A percentile compares a stretch with the other conserved stretches of the same genome.
phyloP scores from a whole-genome alignment of 768 basidiomycete species.

The Phanerochaete sordida region DNA sequence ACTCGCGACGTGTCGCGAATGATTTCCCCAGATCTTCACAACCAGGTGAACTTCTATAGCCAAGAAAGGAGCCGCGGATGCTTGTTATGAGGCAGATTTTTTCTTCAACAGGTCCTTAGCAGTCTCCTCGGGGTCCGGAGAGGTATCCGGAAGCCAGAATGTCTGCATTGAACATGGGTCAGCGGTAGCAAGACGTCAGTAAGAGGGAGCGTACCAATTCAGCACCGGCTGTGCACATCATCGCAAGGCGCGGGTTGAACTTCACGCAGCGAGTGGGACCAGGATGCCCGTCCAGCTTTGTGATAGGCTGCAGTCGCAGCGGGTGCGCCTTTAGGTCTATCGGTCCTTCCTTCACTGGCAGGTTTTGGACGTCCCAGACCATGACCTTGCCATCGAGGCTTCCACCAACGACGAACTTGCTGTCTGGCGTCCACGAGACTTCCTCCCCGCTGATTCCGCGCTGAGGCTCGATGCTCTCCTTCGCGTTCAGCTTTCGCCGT shows the following conservation, averaged over 20 bases:
- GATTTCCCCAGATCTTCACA: too few relatives aligned
- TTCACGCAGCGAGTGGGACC: constrained; percentile 82
- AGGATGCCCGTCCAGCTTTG: constrained; percentile 71
- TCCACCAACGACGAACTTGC: constrained; percentile 84
- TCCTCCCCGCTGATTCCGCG: constrained; percentile 92
- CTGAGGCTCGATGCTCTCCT: constrained; percentile 56
- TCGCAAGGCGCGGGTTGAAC: constrained; percentile 86
- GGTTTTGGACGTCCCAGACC: constrained; percentile 80
- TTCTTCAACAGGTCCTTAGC: constrained; percentile 68
- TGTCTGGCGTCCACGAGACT: constrained; percentile 92
- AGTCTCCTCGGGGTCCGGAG: constrained; percentile 65
- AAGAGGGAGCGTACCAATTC: too few relatives aligned
- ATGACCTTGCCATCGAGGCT: constrained; percentile 80
- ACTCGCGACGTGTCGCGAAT: neutral
- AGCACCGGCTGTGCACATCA: constrained; percentile 82
- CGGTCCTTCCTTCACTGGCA: constrained; percentile 48
- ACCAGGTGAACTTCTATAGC: too few relatives aligned
- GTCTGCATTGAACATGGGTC: too few relatives aligned
- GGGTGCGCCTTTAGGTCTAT: constrained; percentile 55
- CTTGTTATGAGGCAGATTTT: constrained; percentile 20
- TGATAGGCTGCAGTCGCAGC: constrained; percentile 45
- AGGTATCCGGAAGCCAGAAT: constrained; percentile 66
- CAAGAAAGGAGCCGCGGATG: too few relatives aligned
- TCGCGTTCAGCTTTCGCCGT: constrained; percentile 47
- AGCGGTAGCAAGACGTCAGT: too few relatives aligned